Conservation (phyloP, 768 basidiomycete genomes). For the Calocera cornea region DNA sequence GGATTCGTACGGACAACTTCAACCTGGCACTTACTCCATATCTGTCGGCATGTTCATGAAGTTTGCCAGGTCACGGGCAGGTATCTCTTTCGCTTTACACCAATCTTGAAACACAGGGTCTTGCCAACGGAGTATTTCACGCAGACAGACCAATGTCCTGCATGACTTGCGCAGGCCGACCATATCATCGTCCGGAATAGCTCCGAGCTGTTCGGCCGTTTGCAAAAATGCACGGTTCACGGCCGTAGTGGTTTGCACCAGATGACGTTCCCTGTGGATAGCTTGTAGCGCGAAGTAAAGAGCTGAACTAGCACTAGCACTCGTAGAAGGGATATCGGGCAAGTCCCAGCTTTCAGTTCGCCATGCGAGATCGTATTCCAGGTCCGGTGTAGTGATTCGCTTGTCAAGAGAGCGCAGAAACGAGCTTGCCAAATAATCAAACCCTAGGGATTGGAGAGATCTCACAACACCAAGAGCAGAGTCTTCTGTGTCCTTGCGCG, state of each 20-base stretch:
- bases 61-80: constrained; percentile 25
- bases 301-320: constrained; percentile 36
- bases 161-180: constrained; percentile 55
- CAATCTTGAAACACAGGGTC: constrained; percentile 24
- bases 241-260: constrained; percentile 32
- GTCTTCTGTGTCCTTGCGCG: constrained; percentile 14
- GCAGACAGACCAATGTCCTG: constrained; percentile 65
- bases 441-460: constrained; percentile 80
- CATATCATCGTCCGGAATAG: constrained; percentile 65
- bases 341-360: constrained; percentile 92
- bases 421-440: constrained; percentile 71
- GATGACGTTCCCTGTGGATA: constrained; percentile 64
- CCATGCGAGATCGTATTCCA: constrained; percentile 80
- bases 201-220: constrained; percentile 52
- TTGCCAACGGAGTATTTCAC: constrained; percentile 61
- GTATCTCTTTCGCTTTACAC: constrained; percentile 25
- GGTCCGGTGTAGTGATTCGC: constrained; percentile 27
- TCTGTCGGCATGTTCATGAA: constrained; percentile 38
- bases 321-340: constrained; percentile 40
- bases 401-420: constrained; percentile 34
- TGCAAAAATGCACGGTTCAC: constrained; percentile 39
- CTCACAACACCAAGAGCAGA: constrained; percentile 53
- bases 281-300: constrained; percentile 72
- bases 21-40: constrained; percentile 48
- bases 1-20: background rate